Conservation (phyloP, 345 rosid species). For the Brassica rapa region DNA sequence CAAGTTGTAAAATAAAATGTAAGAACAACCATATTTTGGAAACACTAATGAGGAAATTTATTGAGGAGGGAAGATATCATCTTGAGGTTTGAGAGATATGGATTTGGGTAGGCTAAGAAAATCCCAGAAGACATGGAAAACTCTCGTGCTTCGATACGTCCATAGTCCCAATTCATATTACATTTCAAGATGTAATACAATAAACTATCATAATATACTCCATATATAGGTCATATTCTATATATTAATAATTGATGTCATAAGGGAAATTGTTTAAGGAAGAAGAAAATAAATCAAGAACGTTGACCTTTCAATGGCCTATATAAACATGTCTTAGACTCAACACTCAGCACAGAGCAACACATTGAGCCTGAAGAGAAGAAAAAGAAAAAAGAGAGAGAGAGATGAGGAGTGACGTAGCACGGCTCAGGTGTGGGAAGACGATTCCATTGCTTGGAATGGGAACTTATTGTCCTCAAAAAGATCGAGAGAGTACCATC, state of each 20-base stretch:
- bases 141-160: slow-evolving; percentile 60
- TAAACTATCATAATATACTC: slow-evolving; percentile 11
- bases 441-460: slow-evolving; percentile 71
- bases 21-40: slow-evolving; percentile 27
- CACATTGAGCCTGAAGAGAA: background rate
- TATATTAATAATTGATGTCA: slow-evolving; percentile 27
- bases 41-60: slow-evolving; percentile 38
- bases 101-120: slow-evolving; percentile 51
- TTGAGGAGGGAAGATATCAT: slow-evolving; percentile 34
- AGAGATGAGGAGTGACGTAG: slow-evolving; percentile 50
- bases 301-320: slow-evolving; percentile 51
- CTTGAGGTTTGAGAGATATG: slow-evolving; percentile 40
- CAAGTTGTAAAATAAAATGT: slow-evolving; percentile 29
- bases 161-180: slow-evolving; percentile 16
- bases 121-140: slow-evolving; percentile 81
- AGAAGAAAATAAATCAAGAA: slow-evolving; percentile 31
- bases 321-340: slow-evolving; percentile 38
- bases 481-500: slow-evolving; percentile 52
- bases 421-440: slow-evolving; percentile 60
- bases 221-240: slow-evolving; percentile 10
- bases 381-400: background rate
- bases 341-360: slow-evolving; percentile 10
- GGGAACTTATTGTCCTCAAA: slow-evolving; percentile 66
- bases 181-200: slow-evolving; percentile 5
- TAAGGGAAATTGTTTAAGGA: slow-evolving; percentile 24